Evolutionary conservation across 2,329 filamentous ascomycete genomes (phyloP), one percentile per base, ranked within the genome.

Genomic region (Sporothrix variecibatus): DNA sequence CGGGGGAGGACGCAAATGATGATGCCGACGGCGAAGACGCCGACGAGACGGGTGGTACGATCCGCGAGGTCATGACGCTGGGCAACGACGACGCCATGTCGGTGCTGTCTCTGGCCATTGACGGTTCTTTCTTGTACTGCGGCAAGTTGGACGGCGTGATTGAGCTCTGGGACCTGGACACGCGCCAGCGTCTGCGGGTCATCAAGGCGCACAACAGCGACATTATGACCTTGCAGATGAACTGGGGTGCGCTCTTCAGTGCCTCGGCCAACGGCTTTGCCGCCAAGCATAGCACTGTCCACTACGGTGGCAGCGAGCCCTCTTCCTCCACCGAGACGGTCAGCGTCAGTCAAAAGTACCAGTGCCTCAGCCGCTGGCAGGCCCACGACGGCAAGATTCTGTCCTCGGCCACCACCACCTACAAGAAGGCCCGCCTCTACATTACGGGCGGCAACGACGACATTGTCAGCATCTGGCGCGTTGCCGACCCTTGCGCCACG

Each of bases 121-220:
- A 98, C 76, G 94, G 94, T 0, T 95, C 94, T 0, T 97, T 99
- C 77, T 86, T 99, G 4, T 99, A 98, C 80, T 94, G 93, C 75
- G 96, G 96, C 65, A 93, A 97, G 78, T 88, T 94, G 0, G 91
- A 93, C 53, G 97, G 96, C 28, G 89, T 97, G 70, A 90, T 99
- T 75, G 95, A 98, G 81, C 89, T 99, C 12, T 99, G 97, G 95
- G 97, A 99, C 80, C 87, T 99, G 17, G 95, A 98, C 80, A 98
- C 96, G 0, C 91, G 92, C 72, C 96, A 99, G 82, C 91, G 96
- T 68, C 87, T 99, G 62, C 89, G 96, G 74, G 94, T 94, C 23
- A 92, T 99, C 79, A 94, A 93, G 80, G 90, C 92, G 0, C 92
- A 94, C 78, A 89, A 89, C 46, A 91, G 91, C 60, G 94, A 98